A percentile compares a stretch with the other conserved stretches of the same genome.
phyloP scores from a whole-genome alignment of 371 early-diverging fungal species.

The Umbelopsis sp. region DNA sequence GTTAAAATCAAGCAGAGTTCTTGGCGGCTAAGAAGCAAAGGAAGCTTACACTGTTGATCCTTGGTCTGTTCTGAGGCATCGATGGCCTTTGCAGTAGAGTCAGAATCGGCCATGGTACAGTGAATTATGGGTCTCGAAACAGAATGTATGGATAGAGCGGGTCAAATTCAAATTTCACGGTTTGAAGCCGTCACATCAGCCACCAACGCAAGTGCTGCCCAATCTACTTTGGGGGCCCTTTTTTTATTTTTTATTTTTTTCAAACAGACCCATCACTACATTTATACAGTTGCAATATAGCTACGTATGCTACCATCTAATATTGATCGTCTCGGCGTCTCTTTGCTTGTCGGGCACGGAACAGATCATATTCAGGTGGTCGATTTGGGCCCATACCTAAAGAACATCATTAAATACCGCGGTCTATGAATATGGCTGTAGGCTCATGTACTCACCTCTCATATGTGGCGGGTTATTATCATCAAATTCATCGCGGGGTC shows the following conservation, averaged over 20 bases:
- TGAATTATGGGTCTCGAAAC: too few species aligned
- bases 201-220: background rate
- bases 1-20: too few species aligned
- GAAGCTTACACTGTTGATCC: background rate
- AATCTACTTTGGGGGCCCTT: too few species aligned
- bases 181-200: background rate
- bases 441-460: slow-evolving; percentile 31
- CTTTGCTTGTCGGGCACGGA: slow-evolving; percentile 62
- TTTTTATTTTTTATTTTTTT: too few species aligned
- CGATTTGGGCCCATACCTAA: slow-evolving; percentile 61
- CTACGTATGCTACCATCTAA: background rate
- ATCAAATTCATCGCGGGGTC: slow-evolving; percentile 55
- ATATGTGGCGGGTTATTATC: slow-evolving; percentile 48
- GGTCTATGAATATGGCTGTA: background rate
- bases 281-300: background rate
- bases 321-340: slow-evolving; percentile 49
- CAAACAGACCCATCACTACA: background rate
- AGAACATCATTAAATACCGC: background rate
- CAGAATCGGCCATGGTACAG: slow-evolving; percentile 6
- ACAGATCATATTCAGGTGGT: slow-evolving; percentile 66
- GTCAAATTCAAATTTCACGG: too few species aligned
- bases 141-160: too few species aligned
- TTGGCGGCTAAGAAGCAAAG: too few species aligned
- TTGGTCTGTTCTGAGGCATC: background rate
- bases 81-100: background rate